Percentiles rank a stretch among this genome's conserved stretches.
Conservation (phyloP, 2,329 filamentous ascomycete species). For the Rhynchosporium secalis region DNA sequence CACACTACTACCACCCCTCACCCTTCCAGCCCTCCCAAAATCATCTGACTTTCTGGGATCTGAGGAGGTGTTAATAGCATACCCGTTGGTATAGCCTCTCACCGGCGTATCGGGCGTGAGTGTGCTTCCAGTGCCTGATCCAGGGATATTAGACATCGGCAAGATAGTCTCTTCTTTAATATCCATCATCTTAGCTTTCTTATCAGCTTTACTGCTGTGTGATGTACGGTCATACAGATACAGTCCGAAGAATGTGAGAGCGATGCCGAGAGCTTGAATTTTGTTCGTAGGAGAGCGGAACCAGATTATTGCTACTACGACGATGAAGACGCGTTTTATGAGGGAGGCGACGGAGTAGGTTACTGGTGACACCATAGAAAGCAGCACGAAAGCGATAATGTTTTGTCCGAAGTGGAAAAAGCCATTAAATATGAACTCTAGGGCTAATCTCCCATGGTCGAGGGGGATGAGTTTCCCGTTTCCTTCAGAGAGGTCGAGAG, state of each 20-base stretch:
- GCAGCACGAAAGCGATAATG: conserved; percentile 87
- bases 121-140: conserved; percentile 11
- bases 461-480: conserved; percentile 51
- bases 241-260: conserved; percentile 84
- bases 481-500: conserved; percentile 59
- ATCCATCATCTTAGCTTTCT: conserved; percentile 70
- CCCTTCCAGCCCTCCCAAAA: conserved; percentile 53
- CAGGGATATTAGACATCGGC: conserved; percentile 30
- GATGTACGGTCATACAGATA: conserved; percentile 95
- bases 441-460: conserved; percentile 68
- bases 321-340: conserved; percentile 97
- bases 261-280: conserved; percentile 81
- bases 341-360: conserved; percentile 95
- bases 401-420: conserved; percentile 96
- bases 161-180: conserved; percentile 40
- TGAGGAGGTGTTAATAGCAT: conserved; percentile 42
- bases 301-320: conserved; percentile 92
- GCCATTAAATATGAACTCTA: conserved; percentile 98
- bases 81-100: conserved; percentile 48
- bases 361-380: conserved; percentile 92
- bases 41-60: conserved; percentile 44
- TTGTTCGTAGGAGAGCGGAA: conserved; percentile 86
- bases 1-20: conserved; percentile 48
- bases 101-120: conserved; percentile 44
- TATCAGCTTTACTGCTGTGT: conserved; percentile 84